Evolutionary conservation across 495 filamentous ascomycete genomes (phyloP).

Genomic region (Articulospora tetracladia): DNA sequence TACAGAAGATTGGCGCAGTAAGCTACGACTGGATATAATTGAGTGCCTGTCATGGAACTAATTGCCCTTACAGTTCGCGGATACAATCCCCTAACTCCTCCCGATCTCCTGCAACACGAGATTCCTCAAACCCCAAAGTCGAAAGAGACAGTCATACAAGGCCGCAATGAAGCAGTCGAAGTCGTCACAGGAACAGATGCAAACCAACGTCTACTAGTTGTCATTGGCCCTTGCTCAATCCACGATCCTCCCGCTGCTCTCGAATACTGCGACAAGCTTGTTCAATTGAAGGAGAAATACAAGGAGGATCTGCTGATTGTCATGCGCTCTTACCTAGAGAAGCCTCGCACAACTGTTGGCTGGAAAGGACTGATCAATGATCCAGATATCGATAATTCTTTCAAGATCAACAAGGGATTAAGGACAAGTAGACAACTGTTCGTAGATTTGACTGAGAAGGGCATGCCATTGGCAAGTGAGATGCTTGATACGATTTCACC

Average conservation of each 20-base stretch:
- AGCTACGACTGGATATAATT: constrained; percentile 20
- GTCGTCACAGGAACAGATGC: constrained; percentile 78
- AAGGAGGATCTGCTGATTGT: constrained; percentile 85
- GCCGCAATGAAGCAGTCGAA: constrained; percentile 76
- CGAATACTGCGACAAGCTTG: constrained; percentile 85
- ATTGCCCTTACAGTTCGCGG: constrained; percentile 59
- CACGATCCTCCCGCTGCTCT: constrained; percentile 91
- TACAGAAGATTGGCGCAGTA: constrained; percentile 92
- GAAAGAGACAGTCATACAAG: constrained; percentile 72
- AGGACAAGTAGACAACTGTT: constrained; percentile 85
- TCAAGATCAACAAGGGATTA: constrained; percentile 98
- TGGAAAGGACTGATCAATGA: constrained; percentile 99
- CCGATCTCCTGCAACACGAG: constrained; percentile 93
- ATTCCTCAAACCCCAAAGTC: constrained; percentile 76
- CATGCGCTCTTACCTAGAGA: constrained; percentile 98
- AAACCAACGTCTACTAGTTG: constrained; percentile 76
- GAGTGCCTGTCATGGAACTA: constrained; percentile 11
- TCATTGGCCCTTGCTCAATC: constrained; percentile 95
- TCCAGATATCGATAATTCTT: constrained; percentile 96
- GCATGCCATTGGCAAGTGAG: constrained; percentile 97
- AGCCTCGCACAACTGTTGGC: constrained; percentile 95
- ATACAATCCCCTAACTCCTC: constrained; percentile 91
- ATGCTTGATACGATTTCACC: constrained; percentile 99
- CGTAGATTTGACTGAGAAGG: constrained; percentile 87
- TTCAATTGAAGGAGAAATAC: constrained; percentile 85